phyloP scores from a whole-genome alignment of 2,329 filamentous ascomycete species.

The Colletotrichum falcatum region DNA sequence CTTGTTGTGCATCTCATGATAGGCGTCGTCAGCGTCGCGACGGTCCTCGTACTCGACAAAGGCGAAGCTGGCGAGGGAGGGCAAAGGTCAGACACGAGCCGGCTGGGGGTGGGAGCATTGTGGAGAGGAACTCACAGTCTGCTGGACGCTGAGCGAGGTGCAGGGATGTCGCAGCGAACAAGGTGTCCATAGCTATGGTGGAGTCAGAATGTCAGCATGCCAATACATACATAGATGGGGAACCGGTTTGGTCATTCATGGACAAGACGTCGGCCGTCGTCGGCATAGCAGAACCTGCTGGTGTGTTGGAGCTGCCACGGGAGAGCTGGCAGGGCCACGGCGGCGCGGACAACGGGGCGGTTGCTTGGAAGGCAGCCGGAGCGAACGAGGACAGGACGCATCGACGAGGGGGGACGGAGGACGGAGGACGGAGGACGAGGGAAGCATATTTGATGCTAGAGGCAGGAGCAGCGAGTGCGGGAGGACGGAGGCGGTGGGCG shows the following conservation, averaged over 20 bases:
- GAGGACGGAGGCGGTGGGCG: slow-evolving; percentile 51
- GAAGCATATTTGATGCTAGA: slow-evolving; percentile 43
- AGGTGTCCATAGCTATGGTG: slow-evolving; percentile 88
- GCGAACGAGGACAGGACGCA: slow-evolving; percentile 43
- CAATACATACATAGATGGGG: slow-evolving; percentile 22
- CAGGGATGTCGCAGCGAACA: slow-evolving; percentile 98
- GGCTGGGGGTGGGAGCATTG: background rate
- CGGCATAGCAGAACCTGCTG: slow-evolving; percentile 14
- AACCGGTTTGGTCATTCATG: slow-evolving; percentile 17
- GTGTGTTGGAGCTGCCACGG: slow-evolving; percentile 23
- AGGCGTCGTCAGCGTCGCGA: slow-evolving; percentile 97
- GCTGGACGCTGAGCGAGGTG: slow-evolving; percentile 91
- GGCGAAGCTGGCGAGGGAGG: slow-evolving; percentile 74
- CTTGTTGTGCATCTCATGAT: slow-evolving; percentile 99
- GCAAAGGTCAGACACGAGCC: background rate
- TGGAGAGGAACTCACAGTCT: slow-evolving; percentile 84
- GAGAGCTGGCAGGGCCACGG: slow-evolving; percentile 32
- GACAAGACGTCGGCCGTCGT: slow-evolving; percentile 27
- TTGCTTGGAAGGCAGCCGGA: slow-evolving; percentile 30
- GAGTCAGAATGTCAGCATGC: slow-evolving; percentile 59
- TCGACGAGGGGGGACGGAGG: slow-evolving; percentile 51
- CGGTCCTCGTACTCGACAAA: slow-evolving; percentile 99
- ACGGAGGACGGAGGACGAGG: slow-evolving; percentile 64
- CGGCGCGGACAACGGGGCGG: slow-evolving; percentile 24
- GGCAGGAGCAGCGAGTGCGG: slow-evolving; percentile 49